phyloP scores from a whole-genome alignment of 2,329 filamentous ascomycete species.

The Dryadomyces quercivorus region DNA sequence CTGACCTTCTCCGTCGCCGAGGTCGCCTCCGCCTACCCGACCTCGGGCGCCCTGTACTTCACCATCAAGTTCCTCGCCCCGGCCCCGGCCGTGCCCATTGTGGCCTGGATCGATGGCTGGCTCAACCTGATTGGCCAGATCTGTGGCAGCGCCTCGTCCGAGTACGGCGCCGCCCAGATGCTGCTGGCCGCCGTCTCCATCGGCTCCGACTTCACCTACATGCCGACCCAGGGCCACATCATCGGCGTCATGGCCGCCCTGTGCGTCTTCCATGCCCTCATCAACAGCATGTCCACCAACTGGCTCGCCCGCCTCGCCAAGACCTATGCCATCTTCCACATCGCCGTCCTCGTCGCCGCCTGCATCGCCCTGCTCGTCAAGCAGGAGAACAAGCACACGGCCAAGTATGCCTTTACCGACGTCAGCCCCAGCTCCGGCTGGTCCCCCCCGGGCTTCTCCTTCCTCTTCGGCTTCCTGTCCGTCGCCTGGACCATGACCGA shows the following conservation, averaged over 20 bases:
- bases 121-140: slow-evolving; percentile 40
- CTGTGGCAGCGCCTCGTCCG: slow-evolving; percentile 40
- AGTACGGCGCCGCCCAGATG: slow-evolving; percentile 45
- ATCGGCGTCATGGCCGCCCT: slow-evolving; percentile 44
- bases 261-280: slow-evolving; percentile 35
- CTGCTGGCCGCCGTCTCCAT: slow-evolving; percentile 43
- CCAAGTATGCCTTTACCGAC: slow-evolving; percentile 42
- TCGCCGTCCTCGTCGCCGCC: slow-evolving; percentile 36
- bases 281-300: slow-evolving; percentile 43
- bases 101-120: slow-evolving; percentile 37
- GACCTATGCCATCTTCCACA: slow-evolving; percentile 44
- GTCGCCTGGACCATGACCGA: slow-evolving; percentile 50
- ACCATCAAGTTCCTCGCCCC: slow-evolving; percentile 42
- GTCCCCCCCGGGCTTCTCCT: slow-evolving; percentile 40
- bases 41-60: slow-evolving; percentile 36
- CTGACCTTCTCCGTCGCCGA: slow-evolving; percentile 42
- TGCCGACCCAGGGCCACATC: slow-evolving; percentile 30
- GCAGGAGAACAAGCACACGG: slow-evolving; percentile 36
- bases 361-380: slow-evolving; percentile 37
- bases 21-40: slow-evolving; percentile 45
- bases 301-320: slow-evolving; percentile 48
- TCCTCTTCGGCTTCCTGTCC: slow-evolving; percentile 47
- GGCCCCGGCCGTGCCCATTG: slow-evolving; percentile 29
- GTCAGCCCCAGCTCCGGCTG: slow-evolving; percentile 39
- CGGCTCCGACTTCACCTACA: slow-evolving; percentile 31